Percentiles rank a stretch among this genome's conserved stretches.
Evolutionary conservation across 2,329 filamentous ascomycete species (phyloP).

Genomic region (Boeremia exigua): DNA sequence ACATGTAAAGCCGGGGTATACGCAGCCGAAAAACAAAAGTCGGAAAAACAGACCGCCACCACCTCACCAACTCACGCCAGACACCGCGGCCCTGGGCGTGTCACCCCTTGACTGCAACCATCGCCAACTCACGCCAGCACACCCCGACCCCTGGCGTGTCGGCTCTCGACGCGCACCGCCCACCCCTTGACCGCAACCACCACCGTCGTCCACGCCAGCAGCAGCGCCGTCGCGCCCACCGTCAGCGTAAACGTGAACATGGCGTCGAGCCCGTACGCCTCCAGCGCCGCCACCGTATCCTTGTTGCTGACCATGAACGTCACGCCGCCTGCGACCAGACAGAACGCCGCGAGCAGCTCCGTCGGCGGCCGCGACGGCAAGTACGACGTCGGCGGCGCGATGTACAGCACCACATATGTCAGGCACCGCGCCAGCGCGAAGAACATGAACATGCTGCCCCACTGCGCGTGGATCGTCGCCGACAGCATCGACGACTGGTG

Average conservation of each 20-base stretch:
- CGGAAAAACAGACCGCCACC: constrained; percentile 15
- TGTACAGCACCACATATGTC: constrained; percentile 80
- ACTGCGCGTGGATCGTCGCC: constrained; percentile 91
- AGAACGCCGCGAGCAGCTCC: constrained; percentile 86
- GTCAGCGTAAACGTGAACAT: constrained; percentile 94
- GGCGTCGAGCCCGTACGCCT: constrained; percentile 77
- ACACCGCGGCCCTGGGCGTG: constrained; percentile 33
- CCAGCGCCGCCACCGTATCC: constrained; percentile 79
- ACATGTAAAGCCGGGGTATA: constrained; percentile 30
- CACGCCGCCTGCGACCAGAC: constrained; percentile 82
- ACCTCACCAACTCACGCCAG: constrained; percentile 31
- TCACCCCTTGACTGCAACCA: constrained; percentile 86
- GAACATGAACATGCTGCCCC: constrained; percentile 83
- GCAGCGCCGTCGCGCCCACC: constrained; percentile 79
- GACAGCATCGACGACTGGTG: constrained; percentile 83
- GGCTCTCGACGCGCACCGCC: constrained; percentile 60
- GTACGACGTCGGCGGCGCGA: constrained; percentile 80
- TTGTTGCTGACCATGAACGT: constrained; percentile 90
- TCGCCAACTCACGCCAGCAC: constrained; percentile 54
- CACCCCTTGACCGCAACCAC: constrained; percentile 86
- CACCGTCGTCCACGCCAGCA: constrained; percentile 85
- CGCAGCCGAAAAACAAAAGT: constrained; percentile 36
- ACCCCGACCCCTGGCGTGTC: constrained; percentile 30
- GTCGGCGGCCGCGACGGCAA: constrained; percentile 86
- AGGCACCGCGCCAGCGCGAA: constrained; percentile 78